Base-by-base conservation (phyloP, 2,329 filamentous ascomycete genomes). In the Arthrobotrys entomopaga region DNA sequence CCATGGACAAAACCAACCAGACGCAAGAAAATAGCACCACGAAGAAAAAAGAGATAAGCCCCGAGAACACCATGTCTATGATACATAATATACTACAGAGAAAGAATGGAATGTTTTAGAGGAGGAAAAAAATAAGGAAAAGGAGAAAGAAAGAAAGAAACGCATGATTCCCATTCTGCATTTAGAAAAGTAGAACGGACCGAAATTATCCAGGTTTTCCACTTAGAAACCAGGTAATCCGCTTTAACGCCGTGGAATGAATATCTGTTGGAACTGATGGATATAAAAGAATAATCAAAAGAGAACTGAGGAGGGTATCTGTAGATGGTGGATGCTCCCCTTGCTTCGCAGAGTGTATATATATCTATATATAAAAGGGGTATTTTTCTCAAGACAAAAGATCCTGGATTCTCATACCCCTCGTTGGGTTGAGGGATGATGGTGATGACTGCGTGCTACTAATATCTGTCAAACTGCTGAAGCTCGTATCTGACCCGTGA, bases 401-500 rank as follows among this genome's bases (percentile, higher is more conserved):
- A 34, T 74, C 70, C 26, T 53, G 57, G 26, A 74, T 74, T 11
- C 63, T 53, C 58, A 74, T 67, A 26, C 63, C 70, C 40, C 63
- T 48, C n/a, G 15, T 74, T 8, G 63, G 63, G 64, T 64, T 53
- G 22, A 59, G 26, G 2, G 56, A 50, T 19, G 70, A 67, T 22
- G 53, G 53, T 10, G 59, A 54, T 20, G 61, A 56, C 50, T 56
- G 56, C 54, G 63, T 48, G 10, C 49, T 60, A 16, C 56, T 66
- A 4, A 61, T 56, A 38, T 67, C 70, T 16, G 70, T 67, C 42
- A 70, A 57, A 29, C 58, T 70, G 43, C 60, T 74, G 22, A 74
- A 67, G 43, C 70, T 74, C 20, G 60, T 74, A 53, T 74, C 70
- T 26, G 70, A 74, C 7, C 70, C 70, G 29, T 74, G 70, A 7